Conservation (phyloP, 2,329 filamentous ascomycete species). For the Penicillium sp. region DNA sequence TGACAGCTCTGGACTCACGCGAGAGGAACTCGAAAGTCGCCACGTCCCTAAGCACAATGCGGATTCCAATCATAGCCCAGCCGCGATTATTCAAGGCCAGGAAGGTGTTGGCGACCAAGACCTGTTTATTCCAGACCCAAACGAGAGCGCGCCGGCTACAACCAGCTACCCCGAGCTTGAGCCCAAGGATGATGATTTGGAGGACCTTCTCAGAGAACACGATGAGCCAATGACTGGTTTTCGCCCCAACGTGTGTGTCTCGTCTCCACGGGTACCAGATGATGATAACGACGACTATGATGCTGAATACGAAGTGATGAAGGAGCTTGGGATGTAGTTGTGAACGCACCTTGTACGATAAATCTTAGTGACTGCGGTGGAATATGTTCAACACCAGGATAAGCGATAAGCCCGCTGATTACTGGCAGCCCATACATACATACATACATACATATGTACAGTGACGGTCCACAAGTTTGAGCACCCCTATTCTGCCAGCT, state of each 20-base stretch:
- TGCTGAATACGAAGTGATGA: conserved; percentile 68
- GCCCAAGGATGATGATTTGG: conserved; percentile 50
- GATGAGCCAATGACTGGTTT: conserved; percentile 18
- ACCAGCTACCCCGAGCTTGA: conserved; percentile 34
- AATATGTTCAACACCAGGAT: not conserved
- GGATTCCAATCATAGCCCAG: not conserved
- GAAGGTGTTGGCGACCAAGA: conserved; percentile 12
- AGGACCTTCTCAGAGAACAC: conserved; percentile 54
- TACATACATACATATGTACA: no score
- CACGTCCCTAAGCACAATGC: conserved; percentile 2
- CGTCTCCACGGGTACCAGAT: not conserved
- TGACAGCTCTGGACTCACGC: not conserved
- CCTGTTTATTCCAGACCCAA: conserved; percentile 31
- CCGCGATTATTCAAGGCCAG: not conserved
- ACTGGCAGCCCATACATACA: not conserved
- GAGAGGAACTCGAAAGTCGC: not conserved
- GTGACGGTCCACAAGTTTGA: no score
- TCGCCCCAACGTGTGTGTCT: not conserved
- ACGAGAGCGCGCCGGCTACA: conserved; percentile 6
- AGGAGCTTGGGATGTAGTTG: conserved; percentile 26
- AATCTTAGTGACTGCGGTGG: conserved; percentile 9
- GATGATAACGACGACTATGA: conserved; percentile 44
- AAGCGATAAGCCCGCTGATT: not conserved
- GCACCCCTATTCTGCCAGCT: no score
- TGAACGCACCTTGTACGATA: not conserved